phyloP scores from a whole-genome alignment of 1,284 basidiomycete species.

The Testicularia cyperi region DNA sequence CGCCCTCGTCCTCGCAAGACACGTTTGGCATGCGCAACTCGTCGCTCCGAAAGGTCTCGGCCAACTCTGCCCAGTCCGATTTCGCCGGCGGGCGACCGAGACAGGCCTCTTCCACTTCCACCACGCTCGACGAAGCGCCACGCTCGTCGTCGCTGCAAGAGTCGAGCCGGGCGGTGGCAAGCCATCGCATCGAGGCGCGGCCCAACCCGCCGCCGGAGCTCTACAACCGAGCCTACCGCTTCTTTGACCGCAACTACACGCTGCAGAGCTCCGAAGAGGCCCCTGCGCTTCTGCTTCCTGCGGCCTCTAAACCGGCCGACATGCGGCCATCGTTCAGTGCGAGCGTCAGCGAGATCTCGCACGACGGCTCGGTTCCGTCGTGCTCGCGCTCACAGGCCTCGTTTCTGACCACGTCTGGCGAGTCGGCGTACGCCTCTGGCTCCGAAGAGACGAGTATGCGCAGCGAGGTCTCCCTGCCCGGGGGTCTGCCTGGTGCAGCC shows the following conservation, averaged over 20 bases:
- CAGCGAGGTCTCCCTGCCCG: not conserved
- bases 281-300: too few species aligned
- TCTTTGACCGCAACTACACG: slow-evolving; percentile 34
- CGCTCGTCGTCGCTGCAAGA: slow-evolving; percentile 12
- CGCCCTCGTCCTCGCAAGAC: slow-evolving; percentile 12
- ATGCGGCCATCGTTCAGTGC: too few species aligned
- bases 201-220: slow-evolving; percentile 3
- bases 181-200: slow-evolving; percentile 2
- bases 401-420: slow-evolving; percentile 11
- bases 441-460: slow-evolving; percentile 4
- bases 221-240: slow-evolving; percentile 35
- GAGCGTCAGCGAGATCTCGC: slow-evolving; percentile 11
- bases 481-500: not conserved
- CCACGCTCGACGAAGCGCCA: slow-evolving; percentile 1
- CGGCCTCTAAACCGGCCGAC: too few species aligned
- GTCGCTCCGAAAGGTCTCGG: slow-evolving; percentile 9
- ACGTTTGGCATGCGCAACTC: slow-evolving; percentile 13
- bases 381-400: slow-evolving; percentile 22
- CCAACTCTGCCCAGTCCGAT: not conserved
- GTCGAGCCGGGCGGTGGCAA: slow-evolving; percentile 1
- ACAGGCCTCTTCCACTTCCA: not conserved
- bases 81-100: too few species aligned
- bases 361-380: slow-evolving; percentile 16
- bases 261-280: slow-evolving; percentile 4
- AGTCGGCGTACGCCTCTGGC: slow-evolving; percentile 14